Conservation (phyloP, 352 stramenopile species). For the Pythium apleroticum region DNA sequence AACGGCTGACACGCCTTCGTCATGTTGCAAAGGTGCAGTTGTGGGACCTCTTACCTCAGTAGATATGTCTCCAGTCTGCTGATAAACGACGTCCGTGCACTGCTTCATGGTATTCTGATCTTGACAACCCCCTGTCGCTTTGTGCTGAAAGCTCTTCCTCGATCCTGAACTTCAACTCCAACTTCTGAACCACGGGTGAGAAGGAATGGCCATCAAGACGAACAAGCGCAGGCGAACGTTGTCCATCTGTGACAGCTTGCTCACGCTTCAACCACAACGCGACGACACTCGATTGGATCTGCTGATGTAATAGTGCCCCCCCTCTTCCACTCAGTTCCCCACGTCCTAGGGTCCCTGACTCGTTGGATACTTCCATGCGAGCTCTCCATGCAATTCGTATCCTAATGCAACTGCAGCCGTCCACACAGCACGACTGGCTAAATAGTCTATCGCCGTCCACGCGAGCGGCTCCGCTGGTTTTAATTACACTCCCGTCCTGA, state of each 20-base stretch:
- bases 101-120: not conserved
- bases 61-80: not conserved
- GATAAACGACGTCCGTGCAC: too few relatives aligned
- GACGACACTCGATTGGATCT: not conserved
- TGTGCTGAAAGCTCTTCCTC: not conserved
- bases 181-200: constrained; percentile 19
- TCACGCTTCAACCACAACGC: not conserved
- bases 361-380: too few relatives aligned
- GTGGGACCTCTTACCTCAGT: not conserved
- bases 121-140: not conserved
- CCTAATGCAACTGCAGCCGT: too few relatives aligned
- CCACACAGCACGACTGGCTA: too few relatives aligned
- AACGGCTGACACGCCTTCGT: not conserved
- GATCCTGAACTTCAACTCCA: constrained; percentile 21
- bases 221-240: not conserved
- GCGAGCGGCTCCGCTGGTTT: too few relatives aligned
- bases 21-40: constrained; percentile 15
- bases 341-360: not conserved
- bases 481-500: too few relatives aligned
- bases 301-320: not conserved
- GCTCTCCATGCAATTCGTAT: too few relatives aligned
- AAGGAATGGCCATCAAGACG: not conserved
- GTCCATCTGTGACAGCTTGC: constrained; percentile 4
- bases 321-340: not conserved
- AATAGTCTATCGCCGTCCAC: too few relatives aligned